A percentile compares a stretch with the other conserved stretches of the same genome.
phyloP scores from a whole-genome alignment of 75 land plant genomes.

The Cryptomeria japonica region DNA sequence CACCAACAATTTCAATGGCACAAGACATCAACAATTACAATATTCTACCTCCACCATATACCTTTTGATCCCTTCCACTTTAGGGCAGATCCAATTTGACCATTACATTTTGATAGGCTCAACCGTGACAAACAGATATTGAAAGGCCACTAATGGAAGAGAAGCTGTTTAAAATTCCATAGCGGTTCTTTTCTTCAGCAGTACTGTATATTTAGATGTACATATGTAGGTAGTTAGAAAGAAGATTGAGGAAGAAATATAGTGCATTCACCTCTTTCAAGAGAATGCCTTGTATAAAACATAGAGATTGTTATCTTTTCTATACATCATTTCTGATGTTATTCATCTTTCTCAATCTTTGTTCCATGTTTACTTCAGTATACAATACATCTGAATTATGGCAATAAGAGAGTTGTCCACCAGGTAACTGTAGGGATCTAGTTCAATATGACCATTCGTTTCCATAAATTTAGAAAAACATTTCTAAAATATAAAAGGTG shows the following conservation, averaged over 20 bases:
- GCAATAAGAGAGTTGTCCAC: neutral
- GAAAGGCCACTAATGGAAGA: neutral
- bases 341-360: neutral
- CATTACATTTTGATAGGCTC: neutral
- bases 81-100: neutral
- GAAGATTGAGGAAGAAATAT: neutral
- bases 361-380: neutral
- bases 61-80: neutral
- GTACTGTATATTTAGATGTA: neutral
- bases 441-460: neutral
- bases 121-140: neutral
- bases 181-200: neutral
- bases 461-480: neutral
- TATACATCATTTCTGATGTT: too few species aligned
- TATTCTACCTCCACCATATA: neutral
- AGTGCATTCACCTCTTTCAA: neutral
- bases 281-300: neutral
- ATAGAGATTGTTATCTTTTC: too few species aligned
- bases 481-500: neutral
- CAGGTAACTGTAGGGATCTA: neutral
- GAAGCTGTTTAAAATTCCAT: neutral
- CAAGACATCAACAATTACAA: neutral
- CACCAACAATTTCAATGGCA: neutral
- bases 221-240: neutral
- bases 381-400: neutral